Evolutionary conservation across 2,329 filamentous ascomycete genomes (phyloP).

Genomic region (Magnaporthiopsis incrustans): DNA sequence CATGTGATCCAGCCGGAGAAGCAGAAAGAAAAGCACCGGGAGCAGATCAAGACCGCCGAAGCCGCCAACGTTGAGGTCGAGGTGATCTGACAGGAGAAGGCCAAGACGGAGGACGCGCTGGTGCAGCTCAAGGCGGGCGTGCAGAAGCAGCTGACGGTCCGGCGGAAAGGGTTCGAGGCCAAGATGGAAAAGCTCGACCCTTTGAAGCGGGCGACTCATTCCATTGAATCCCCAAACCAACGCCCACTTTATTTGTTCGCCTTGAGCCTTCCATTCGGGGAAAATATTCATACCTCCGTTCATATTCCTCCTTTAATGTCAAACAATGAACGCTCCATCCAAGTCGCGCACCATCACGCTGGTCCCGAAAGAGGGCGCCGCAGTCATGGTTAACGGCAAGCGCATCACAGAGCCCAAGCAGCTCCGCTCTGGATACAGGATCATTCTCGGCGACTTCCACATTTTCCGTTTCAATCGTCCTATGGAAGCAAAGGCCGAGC

Average conservation of each 20-base stretch:
- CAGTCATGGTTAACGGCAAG: slow-evolving; percentile 95
- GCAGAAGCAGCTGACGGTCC: slow-evolving; percentile 74
- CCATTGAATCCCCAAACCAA: too few relatives aligned
- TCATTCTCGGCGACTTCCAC: slow-evolving; percentile 96
- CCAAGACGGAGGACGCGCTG: slow-evolving; percentile 75
- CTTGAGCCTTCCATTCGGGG: too few relatives aligned
- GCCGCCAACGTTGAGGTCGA: slow-evolving; percentile 71
- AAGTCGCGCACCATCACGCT: slow-evolving; percentile 67
- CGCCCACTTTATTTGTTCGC: too few relatives aligned
- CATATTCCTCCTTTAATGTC: too few relatives aligned
- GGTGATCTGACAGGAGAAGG: slow-evolving; percentile 75
- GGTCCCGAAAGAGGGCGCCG: slow-evolving; percentile 81
- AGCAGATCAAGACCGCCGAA: slow-evolving; percentile 68
- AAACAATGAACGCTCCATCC: too few relatives aligned
- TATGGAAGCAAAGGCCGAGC: slow-evolving; percentile 86
- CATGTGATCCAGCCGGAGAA: slow-evolving; percentile 55
- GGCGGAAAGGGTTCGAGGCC: slow-evolving; percentile 77
- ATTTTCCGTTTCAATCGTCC: slow-evolving; percentile 99
- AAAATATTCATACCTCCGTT: too few relatives aligned
- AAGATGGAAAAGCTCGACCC: slow-evolving; percentile 72
- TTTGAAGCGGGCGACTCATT: slow-evolving; percentile 33
- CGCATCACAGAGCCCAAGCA: slow-evolving; percentile 79
- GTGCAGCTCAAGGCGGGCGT: slow-evolving; percentile 76
- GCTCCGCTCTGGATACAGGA: slow-evolving; percentile 83
- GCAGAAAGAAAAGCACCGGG: slow-evolving; percentile 76